These are phyloP conservation scores for Trematosphaeria pertusa DNA, from an alignment of 2,329 filamentous ascomycete species.

Conservation along the genomic window DNA sequence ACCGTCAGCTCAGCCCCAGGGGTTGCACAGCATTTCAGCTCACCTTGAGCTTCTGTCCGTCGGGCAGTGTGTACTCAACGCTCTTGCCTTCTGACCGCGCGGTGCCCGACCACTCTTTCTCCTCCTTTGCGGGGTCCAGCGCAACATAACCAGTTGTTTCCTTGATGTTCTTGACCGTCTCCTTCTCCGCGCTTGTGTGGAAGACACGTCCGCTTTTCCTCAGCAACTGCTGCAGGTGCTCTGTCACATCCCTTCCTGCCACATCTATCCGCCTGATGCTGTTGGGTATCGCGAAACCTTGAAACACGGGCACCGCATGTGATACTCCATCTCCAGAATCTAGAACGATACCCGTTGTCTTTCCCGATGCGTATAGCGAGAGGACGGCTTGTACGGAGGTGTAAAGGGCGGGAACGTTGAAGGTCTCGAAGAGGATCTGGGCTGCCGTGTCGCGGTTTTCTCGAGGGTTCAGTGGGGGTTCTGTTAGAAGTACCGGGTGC, in stretches of 20 bases:
- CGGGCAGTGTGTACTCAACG: conserved; percentile 87
- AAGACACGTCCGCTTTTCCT: conserved; percentile 94
- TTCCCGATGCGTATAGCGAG: conserved; percentile 92
- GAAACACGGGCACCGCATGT: conserved; percentile 95
- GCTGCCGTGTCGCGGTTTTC: conserved; percentile 95
- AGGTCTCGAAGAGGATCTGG: conserved; percentile 97
- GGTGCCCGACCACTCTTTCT: conserved; percentile 88
- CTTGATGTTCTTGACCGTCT: conserved; percentile 97
- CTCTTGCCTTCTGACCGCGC: conserved; percentile 79
- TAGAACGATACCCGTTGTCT: conserved; percentile 94
- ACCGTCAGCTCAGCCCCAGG: conserved; percentile 27
- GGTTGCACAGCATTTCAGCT: conserved; percentile 16
- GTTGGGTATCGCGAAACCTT: conserved; percentile 95
- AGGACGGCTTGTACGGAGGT: conserved; percentile 97
- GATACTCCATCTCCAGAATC: conserved; percentile 96
- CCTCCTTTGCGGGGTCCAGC: conserved; percentile 87
- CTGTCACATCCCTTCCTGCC: conserved; percentile 93
- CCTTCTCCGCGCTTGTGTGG: conserved; percentile 98
- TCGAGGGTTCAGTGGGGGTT: conserved; percentile 93
- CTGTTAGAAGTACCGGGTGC: conserved; percentile 95
- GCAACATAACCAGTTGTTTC: conserved; percentile 94
- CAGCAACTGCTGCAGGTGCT: conserved; percentile 88
- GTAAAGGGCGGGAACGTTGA: conserved; percentile 96
- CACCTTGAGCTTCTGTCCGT: conserved; percentile 93
- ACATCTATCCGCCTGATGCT: conserved; percentile 96